These are phyloP conservation scores for Chrysanthemum seticuspe DNA, from an alignment of 129 eudicot species.

Conservation along the genomic window DNA sequence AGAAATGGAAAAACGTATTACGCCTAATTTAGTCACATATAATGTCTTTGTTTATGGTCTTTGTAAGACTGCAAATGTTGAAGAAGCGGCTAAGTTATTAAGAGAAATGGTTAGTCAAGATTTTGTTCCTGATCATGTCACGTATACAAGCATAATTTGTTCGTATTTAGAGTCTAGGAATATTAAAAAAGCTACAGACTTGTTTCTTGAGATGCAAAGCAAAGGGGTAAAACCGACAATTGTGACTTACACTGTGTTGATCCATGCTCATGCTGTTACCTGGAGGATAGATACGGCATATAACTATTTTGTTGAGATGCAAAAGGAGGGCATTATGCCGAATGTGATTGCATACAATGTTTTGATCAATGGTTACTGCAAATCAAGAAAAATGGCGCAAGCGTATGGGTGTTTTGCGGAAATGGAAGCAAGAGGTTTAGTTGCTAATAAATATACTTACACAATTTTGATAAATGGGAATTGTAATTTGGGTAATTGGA, in stretches of 20 bases:
- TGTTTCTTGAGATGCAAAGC: slow-evolving; percentile 50
- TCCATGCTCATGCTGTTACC: slow-evolving; percentile 49
- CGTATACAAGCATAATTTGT: slow-evolving; percentile 64
- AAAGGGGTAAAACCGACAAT: slow-evolving; percentile 56
- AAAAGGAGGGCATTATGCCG: slow-evolving; percentile 46
- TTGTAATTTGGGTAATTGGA: slow-evolving; percentile 50
- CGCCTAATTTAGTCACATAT: slow-evolving; percentile 45
- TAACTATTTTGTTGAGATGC: slow-evolving; percentile 55
- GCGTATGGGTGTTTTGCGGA: slow-evolving; percentile 53
- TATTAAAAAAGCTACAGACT: slow-evolving; percentile 48
- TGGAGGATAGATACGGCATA: slow-evolving; percentile 51
- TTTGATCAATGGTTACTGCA: slow-evolving; percentile 58
- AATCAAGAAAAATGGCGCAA: slow-evolving; percentile 39
- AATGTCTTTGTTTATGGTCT: slow-evolving; percentile 56
- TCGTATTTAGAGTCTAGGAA: slow-evolving; percentile 48
- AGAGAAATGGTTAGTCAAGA: slow-evolving; percentile 47
- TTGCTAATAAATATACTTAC: slow-evolving; percentile 54
- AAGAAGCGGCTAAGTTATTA: slow-evolving; percentile 45
- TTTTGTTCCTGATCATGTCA: slow-evolving; percentile 57
- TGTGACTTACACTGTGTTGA: slow-evolving; percentile 62
- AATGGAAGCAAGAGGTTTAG: slow-evolving; percentile 48
- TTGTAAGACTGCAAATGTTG: slow-evolving; percentile 47
- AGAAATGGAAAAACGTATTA: slow-evolving; percentile 53
- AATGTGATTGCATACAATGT: slow-evolving; percentile 66
- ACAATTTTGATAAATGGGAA: slow-evolving; percentile 57